These are phyloP conservation scores for Fusarium newnesense DNA, from an alignment of 2,329 filamentous ascomycete species.

Conservation along the genomic window DNA sequence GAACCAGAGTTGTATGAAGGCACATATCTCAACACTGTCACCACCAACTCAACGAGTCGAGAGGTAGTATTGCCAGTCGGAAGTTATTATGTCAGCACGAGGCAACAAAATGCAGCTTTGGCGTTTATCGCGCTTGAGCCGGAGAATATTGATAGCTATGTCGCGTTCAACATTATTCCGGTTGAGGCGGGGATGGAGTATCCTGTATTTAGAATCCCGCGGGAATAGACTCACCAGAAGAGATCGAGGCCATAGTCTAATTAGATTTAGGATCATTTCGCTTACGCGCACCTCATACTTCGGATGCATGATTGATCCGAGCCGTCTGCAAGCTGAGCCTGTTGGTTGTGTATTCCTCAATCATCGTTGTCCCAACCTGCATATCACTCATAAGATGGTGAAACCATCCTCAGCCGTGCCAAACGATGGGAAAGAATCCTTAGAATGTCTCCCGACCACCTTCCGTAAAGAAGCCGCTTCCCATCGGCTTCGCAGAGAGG, in stretches of 20 bases:
- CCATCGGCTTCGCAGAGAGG: background rate
- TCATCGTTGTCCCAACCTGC: background rate
- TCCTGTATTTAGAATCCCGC: slow-evolving; percentile 5
- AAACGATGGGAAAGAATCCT: background rate
- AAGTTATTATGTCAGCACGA: slow-evolving; percentile 5
- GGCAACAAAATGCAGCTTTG: slow-evolving; percentile 18
- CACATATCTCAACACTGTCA: slow-evolving; percentile 8
- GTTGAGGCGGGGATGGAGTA: slow-evolving; percentile 11
- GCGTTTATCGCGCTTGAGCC: slow-evolving; percentile 15
- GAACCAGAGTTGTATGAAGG: slow-evolving; percentile 14
- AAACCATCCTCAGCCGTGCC: background rate
- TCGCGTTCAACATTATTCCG: slow-evolving; percentile 16
- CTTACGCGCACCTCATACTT: too few relatives aligned
- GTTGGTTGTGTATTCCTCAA: background rate
- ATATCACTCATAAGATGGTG: background rate
- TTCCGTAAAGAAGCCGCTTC: background rate
- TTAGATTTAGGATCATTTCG: too few relatives aligned
- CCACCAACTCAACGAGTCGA: slow-evolving; percentile 1
- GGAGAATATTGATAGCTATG: slow-evolving; percentile 23
- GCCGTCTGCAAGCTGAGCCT: background rate
- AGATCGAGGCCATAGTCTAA: too few relatives aligned
- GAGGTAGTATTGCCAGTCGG: background rate
- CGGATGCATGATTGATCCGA: background rate
- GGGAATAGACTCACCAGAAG: background rate
- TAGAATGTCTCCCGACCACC: too few relatives aligned